Base-by-base conservation (phyloP, 805 yeast species). In the Metschnikowia dekortorum region DNA sequence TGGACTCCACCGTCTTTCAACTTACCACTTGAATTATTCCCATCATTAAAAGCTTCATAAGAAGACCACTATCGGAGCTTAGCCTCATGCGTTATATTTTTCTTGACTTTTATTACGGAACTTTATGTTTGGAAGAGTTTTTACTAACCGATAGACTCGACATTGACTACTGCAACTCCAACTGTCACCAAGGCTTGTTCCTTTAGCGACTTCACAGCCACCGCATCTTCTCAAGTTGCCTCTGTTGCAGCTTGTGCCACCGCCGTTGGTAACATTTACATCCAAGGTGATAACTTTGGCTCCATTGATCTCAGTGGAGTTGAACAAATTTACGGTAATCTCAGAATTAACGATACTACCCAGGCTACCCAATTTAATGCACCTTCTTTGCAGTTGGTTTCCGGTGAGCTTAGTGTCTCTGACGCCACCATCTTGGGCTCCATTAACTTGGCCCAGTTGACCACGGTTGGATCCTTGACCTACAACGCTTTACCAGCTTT, bases 401-500 rank as follows among this genome's bases (percentile, higher is more conserved):
- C 89, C 50, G 95, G 88, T 65, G 71, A 79, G 56, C 79, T 94
- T 61, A 69, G 71, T 53, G 74, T 94, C 58, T 67, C 75, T 58
- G 73, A 74, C 55, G 81, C 87, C 70, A 86, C 92, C 63, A 70
- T 82, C 53, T 79, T 94, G 69, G 61, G 75, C 58, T 70, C 83
- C 52, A 76, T 92, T 52, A 79, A 85, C 62, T 81, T 91, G 69
- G 96, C 96, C 57, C 75, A 79, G 61, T 82, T 92, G 68, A 76
- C 83, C 67, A 79, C 87, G 58, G 96, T 90, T 58, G 96, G 96
- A 66, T 71, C 89, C 50, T 81, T 94, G 64, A 72, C 76, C 70
- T 84, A 87, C 75, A 79, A 81, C 64, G 89, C 97, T 60, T 80
- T 94, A 69, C 97, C 97, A 66, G 92, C 90, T 60, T 82, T 92